Evolutionary conservation across 164 flowering plant genomes (phyloP), one percentile per base, ranked within the genome.

Genomic region (Cinnamomum micranthum): DNA sequence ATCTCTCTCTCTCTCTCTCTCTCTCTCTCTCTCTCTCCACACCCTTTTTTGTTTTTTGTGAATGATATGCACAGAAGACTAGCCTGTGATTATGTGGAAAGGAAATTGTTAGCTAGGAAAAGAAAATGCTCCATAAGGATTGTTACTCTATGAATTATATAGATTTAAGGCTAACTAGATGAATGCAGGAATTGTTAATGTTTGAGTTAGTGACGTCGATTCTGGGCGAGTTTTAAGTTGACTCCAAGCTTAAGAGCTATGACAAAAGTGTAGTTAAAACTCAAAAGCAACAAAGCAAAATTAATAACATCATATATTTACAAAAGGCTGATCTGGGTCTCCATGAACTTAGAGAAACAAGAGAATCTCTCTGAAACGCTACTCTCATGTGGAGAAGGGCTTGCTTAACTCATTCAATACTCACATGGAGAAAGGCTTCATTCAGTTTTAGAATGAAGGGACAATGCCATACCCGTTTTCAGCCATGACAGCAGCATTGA

Each of bases 381-480:
- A 31, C n/a, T 67, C 10, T 33, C n/a, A 33, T 31, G 23, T 60
- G n/a, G 64, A 60, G 23, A 23, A n/a, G n/a, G 27, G 6, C 14
- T 4, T 3, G 28, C 67, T 67, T 25, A 25, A 17, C 20, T 25
- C 47, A 25, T 31, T 4, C 47, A 1, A 31, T 20, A 13, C 69
- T 67, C 41, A 33, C 28, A 25, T 64, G 28, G 67, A 25, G 17
- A 55, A 55, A 22, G 69, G n/a, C 47, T 15, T 25, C 27, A 55
- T 27, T 74, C 47, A 17, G 70, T 62, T 73, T 81, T 78, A 89
- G 78, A 86, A 91, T 12, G 91, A 89, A 19, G 98, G 97, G n/a
- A 92, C 95, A 72, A 90, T 68, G 23, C 93, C 87, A 64, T 91
- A 90, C 22, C 88, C 89, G 51, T 69, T 74, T 58, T 87, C 95